Evolutionary conservation across 2,329 filamentous ascomycete species (phyloP), one percentile per base, ranked within the genome.

Genomic region (Apiospora malaysiana): DNA sequence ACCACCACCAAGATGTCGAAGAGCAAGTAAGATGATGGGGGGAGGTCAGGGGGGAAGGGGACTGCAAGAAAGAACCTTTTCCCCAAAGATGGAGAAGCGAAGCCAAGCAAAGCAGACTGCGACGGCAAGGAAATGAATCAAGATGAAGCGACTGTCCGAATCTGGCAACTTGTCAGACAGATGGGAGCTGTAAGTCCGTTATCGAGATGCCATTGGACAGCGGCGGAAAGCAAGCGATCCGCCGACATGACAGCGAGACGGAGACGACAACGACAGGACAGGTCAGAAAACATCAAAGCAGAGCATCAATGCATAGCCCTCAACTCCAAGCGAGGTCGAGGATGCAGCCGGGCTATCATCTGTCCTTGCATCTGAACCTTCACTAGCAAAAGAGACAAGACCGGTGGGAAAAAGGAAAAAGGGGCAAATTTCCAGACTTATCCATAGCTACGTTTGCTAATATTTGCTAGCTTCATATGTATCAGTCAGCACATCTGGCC

Each of bases 201-300:
- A 32, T n/a, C 56, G 12, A 63, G 32, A n/a, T 37, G 14, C 12
- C 32, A 63, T 63, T 63, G 56, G 56, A 8, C 56, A 40, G 16
- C 37, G 56, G 27, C 32, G 27, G 51, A 59, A 59, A 59, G 51
- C 18, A 40, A n/a, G 32, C 32, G 56, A 40, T 40, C 18, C 32
- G 56, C 56, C 32, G 32, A 40, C 32, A 63, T 63, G 56, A 63
- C 56, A 63, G 56, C 56, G 56, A 47, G 45, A 59, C 21, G 51
- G 37, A 25, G 25, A 37, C 27, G 12, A 16, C 14, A 16, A 51
- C 43, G 43, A 46, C 43, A 18, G 43, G 10, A 3, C 43, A 46
- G 16, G 12, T 4, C 32, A 32, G 32, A 32, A 32, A 32, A 46
- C 5, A 46, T 46, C n/a, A n/a, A n/a, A n/a, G n/a, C n/a, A n/a